Evolutionary conservation across 768 basidiomycete genomes (phyloP).

Genomic region (Ramaria sp.): DNA sequence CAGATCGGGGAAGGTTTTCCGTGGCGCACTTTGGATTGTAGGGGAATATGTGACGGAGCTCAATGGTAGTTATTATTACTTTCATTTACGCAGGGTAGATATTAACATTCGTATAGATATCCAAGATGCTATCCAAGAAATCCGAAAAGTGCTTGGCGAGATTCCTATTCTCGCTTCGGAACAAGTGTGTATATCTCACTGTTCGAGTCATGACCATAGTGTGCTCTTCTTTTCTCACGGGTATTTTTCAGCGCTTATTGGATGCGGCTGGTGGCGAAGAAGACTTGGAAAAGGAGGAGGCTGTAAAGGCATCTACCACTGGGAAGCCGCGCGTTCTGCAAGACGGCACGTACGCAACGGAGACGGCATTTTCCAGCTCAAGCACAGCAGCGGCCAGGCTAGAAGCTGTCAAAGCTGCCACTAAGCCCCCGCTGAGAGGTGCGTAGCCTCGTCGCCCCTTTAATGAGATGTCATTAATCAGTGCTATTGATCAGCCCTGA

Average conservation of each 20-base stretch:
- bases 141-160: conserved; percentile 84
- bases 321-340: conserved; percentile 74
- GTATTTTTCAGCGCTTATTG: conserved; percentile 33
- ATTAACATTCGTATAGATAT: conserved; percentile 36
- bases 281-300: conserved; percentile 36
- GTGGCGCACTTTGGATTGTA: conserved; percentile 95
- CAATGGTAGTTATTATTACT: conserved; percentile 17
- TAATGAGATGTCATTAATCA: not conserved
- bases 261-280: conserved; percentile 63
- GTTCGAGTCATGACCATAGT: conserved; percentile 13
- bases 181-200: conserved; percentile 31
- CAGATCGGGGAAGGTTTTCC: conserved; percentile 94
- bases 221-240: not conserved
- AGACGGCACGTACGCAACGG: conserved; percentile 97
- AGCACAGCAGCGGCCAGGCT: conserved; percentile 42
- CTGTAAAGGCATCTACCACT: conserved; percentile 30
- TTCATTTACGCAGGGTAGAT: conserved; percentile 1
- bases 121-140: conserved; percentile 57
- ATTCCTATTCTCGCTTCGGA: conserved; percentile 95
- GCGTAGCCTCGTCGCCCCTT: not conserved
- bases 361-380: conserved; percentile 71
- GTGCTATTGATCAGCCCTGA: conserved; percentile 41
- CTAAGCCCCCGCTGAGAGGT: conserved; percentile 87
- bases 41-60: conserved; percentile 77
- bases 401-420: conserved; percentile 75